Percentiles rank a stretch among this genome's conserved stretches.
These are phyloP conservation scores for Pisolithus sp. DNA, from an alignment of 768 basidiomycete genomes.

Conservation along the genomic window DNA sequence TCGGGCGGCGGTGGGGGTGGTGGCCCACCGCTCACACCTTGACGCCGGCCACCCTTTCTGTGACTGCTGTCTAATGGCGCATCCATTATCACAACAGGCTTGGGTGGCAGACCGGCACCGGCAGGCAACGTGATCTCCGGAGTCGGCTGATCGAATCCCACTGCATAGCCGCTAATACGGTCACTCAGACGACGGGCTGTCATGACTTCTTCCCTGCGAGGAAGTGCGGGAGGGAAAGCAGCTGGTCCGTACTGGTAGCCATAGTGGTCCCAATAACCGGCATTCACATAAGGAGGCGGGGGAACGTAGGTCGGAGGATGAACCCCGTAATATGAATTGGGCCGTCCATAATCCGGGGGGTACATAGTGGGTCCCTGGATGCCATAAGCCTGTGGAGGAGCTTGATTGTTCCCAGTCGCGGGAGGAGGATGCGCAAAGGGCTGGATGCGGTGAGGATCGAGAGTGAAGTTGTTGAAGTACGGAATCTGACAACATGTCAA, in stretches of 20 bases:
- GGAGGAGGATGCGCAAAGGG: slow-evolving; percentile 77
- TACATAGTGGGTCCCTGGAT: slow-evolving; percentile 57
- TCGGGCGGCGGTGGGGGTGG: slow-evolving; percentile 81
- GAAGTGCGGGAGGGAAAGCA: slow-evolving; percentile 30
- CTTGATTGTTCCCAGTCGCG: slow-evolving; percentile 57
- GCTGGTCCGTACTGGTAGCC: slow-evolving; percentile 35
- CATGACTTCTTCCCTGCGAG: slow-evolving; percentile 52
- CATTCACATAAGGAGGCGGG: slow-evolving; percentile 32
- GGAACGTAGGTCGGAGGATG: slow-evolving; percentile 30
- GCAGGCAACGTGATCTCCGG: slow-evolving; percentile 46
- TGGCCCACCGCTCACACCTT: slow-evolving; percentile 41
- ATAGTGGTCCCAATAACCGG: slow-evolving; percentile 43
- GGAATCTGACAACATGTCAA: slow-evolving; percentile 48
- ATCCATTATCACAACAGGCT: slow-evolving; percentile 55
- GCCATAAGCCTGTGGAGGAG: slow-evolving; percentile 83
- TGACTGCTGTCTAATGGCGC: slow-evolving; percentile 38
- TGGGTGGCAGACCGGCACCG: slow-evolving; percentile 73
- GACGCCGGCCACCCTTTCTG: slow-evolving; percentile 32
- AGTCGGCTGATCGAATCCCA: slow-evolving; percentile 34
- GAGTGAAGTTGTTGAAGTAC: slow-evolving; percentile 92
- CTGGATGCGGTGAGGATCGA: slow-evolving; percentile 91
- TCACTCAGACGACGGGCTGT: slow-evolving; percentile 67
- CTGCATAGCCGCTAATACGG: slow-evolving; percentile 72
- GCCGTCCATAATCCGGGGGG: slow-evolving; percentile 39
- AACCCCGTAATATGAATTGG: slow-evolving; percentile 35